Evolutionary conservation across 345 rosid species (phyloP).

Genomic region (Trapa incisa): DNA sequence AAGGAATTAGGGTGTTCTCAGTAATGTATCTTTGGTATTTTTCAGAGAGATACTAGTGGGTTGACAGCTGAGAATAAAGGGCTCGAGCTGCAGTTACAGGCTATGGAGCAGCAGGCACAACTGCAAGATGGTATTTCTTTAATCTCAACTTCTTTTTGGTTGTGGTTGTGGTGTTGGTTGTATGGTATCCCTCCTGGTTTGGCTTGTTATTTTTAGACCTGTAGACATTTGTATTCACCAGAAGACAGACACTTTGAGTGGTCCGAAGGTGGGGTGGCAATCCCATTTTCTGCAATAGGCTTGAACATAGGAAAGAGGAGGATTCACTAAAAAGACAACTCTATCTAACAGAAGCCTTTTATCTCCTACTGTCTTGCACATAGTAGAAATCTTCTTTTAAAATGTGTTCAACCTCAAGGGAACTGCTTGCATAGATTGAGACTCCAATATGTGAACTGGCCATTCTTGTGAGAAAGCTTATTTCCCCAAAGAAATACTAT

Average conservation of each 20-base stretch:
- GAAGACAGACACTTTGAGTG: not conserved
- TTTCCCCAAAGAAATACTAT: not conserved
- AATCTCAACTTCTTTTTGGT: not conserved
- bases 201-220: not conserved
- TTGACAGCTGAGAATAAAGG: constrained; percentile 57
- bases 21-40: not conserved
- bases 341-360: not conserved
- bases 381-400: not conserved
- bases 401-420: not conserved
- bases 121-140: constrained; percentile 49
- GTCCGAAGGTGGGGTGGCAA: not conserved
- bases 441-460: too few relatives aligned
- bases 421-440: not conserved
- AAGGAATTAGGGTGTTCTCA: not conserved
- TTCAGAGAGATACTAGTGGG: constrained; percentile 61
- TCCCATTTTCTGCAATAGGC: not conserved
- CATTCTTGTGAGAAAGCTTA: too few relatives aligned
- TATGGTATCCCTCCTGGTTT: not conserved
- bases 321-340: not conserved
- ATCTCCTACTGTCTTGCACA: not conserved
- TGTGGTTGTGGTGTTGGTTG: not conserved
- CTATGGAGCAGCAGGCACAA: constrained; percentile 70
- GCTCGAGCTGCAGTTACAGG: constrained; percentile 55
- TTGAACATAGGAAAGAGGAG: not conserved
- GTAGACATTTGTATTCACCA: not conserved